A percentile compares a stretch with the other conserved stretches of the same genome.
Evolutionary conservation across 2,329 filamentous ascomycete species (phyloP).

Genomic region (Ophidiomyces ophidiicola): DNA sequence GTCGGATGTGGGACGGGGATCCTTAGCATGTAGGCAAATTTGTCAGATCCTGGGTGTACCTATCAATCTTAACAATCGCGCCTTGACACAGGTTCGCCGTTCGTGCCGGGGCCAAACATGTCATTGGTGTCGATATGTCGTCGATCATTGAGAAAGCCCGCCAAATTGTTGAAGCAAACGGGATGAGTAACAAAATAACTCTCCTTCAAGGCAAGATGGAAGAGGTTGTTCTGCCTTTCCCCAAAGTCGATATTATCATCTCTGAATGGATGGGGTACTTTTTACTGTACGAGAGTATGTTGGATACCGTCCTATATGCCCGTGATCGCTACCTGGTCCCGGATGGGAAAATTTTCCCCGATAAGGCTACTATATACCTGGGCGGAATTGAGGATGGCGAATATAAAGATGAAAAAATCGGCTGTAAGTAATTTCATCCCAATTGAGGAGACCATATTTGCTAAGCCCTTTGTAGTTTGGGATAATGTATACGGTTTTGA

Average conservation of each 20-base stretch:
- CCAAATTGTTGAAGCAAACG: slow-evolving; percentile 87
- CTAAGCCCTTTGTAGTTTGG: slow-evolving; percentile 59
- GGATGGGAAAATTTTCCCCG: slow-evolving; percentile 90
- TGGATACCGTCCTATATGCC: slow-evolving; percentile 95
- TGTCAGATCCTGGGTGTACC: slow-evolving; percentile 9
- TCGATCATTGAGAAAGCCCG: slow-evolving; percentile 98
- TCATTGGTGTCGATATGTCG: slow-evolving; percentile 98
- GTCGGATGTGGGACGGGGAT: slow-evolving; percentile 96
- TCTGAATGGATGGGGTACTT: slow-evolving; percentile 99
- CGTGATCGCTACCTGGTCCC: slow-evolving; percentile 80
- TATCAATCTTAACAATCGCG: slow-evolving; percentile 14
- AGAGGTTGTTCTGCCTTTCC: slow-evolving; percentile 83
- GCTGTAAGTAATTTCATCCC: slow-evolving; percentile 54
- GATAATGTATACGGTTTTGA: slow-evolving; percentile 98
- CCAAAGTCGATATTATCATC: slow-evolving; percentile 98
- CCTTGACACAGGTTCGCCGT: slow-evolving; percentile 68
- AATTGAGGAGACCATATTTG: not conserved
- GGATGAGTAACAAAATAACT: slow-evolving; percentile 90
- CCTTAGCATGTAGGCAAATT: slow-evolving; percentile 73
- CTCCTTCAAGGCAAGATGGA: slow-evolving; percentile 99
- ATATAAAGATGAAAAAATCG: slow-evolving; percentile 99
- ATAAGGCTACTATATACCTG: slow-evolving; percentile 96
- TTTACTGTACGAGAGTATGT: slow-evolving; percentile 95
- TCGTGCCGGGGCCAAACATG: slow-evolving; percentile 91
- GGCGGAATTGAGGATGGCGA: slow-evolving; percentile 97